A percentile compares a stretch with the other conserved stretches of the same genome.
Evolutionary conservation across 2,329 filamentous ascomycete genomes (phyloP).

Genomic region (Davidsoniella australis): DNA sequence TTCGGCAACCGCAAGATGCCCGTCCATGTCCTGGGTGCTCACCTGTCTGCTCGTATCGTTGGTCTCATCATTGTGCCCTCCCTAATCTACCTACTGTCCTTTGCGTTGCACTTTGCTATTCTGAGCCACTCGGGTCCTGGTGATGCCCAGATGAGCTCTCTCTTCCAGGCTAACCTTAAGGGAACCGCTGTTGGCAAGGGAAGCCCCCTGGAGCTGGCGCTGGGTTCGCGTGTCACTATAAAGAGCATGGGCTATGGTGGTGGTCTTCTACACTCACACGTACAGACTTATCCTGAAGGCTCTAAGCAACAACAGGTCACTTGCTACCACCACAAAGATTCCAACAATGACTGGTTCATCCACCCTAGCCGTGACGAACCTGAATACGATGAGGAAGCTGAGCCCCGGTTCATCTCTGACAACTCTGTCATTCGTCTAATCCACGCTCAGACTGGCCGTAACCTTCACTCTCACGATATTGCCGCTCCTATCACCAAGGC

Average conservation of each 20-base stretch:
- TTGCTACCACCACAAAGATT: slow-evolving; percentile 98
- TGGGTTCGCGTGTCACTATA: slow-evolving; percentile 76
- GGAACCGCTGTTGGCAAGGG: slow-evolving; percentile 90
- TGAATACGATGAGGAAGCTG: slow-evolving; percentile 54
- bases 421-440: slow-evolving; percentile 69
- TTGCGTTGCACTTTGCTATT: slow-evolving; percentile 86
- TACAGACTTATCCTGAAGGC: slow-evolving; percentile 89
- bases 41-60: slow-evolving; percentile 63
- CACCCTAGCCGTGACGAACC: slow-evolving; percentile 74
- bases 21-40: slow-evolving; percentile 57
- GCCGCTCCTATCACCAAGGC: slow-evolving; percentile 76
- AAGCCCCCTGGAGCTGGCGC: slow-evolving; percentile 80
- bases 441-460: slow-evolving; percentile 88
- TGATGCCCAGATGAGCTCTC: slow-evolving; percentile 98
- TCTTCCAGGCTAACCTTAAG: slow-evolving; percentile 92
- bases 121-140: slow-evolving; percentile 87
- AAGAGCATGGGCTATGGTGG: slow-evolving; percentile 99
- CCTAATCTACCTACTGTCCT: slow-evolving; percentile 87
- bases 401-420: slow-evolving; percentile 61
- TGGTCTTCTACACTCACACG: slow-evolving; percentile 86
- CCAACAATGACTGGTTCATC: slow-evolving; percentile 99
- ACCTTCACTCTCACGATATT: slow-evolving; percentile 87
- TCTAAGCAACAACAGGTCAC: slow-evolving; percentile 92
- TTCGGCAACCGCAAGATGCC: slow-evolving; percentile 91
- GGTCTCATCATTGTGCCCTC: slow-evolving; percentile 80